Conservation (phyloP, 2,329 filamentous ascomycete species). For the Huntiella moniliformis region DNA sequence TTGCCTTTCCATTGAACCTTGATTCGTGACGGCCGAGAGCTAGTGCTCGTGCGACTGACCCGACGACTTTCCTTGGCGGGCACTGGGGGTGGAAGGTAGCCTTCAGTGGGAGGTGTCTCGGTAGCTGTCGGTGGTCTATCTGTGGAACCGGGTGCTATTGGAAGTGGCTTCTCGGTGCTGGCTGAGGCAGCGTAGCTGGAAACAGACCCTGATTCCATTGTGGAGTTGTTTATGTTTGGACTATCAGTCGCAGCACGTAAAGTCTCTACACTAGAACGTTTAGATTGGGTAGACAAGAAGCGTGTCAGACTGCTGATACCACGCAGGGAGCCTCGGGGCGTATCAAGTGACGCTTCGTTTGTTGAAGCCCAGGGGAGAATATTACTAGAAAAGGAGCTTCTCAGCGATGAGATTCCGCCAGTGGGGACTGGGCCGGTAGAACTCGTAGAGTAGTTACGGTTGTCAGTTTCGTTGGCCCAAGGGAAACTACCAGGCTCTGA, state of each 20-base stretch:
- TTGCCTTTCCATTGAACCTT: constrained; percentile 60
- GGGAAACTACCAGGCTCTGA: constrained; percentile 18
- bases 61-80: constrained; percentile 19
- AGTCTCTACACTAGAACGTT: constrained; percentile 38
- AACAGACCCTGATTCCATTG: constrained; percentile 3
- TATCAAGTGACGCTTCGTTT: constrained; percentile 21
- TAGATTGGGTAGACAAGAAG: constrained; percentile 17
- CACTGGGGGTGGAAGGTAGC: constrained; percentile 18
- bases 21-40: constrained; percentile 22
- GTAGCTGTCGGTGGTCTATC: background rate
- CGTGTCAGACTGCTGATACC: constrained; percentile 5
- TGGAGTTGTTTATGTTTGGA: constrained; percentile 7
- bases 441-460: constrained; percentile 37
- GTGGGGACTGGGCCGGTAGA: constrained; percentile 28
- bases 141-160: background rate
- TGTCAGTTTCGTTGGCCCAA: background rate
- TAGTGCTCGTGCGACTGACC: no score
- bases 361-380: constrained; percentile 27
- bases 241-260: constrained; percentile 16
- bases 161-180: constrained; percentile 9
- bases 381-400: constrained; percentile 41
- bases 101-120: background rate
- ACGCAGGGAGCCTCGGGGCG: constrained; percentile 21
- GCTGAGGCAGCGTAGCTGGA: background rate
- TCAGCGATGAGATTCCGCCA: constrained; percentile 59